Percentiles rank a stretch among this genome's conserved stretches.
phyloP scores from a whole-genome alignment of 2,329 filamentous ascomycete genomes.

The Akanthomyces lecanii region DNA sequence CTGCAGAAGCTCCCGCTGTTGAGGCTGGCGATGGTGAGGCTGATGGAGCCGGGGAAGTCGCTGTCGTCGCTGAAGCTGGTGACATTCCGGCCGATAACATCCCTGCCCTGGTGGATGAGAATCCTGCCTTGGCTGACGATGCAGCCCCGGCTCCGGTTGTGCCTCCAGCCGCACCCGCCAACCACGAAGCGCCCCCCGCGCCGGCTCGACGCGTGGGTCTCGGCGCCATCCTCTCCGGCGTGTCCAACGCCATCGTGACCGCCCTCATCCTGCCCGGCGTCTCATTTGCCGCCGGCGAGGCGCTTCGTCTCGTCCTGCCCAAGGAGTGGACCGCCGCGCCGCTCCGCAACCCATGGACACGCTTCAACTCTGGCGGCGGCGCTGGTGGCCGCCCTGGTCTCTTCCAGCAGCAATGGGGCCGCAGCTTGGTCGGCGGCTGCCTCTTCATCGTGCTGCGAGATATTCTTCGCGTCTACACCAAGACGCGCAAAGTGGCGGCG shows the following conservation, averaged over 20 bases:
- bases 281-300: slow-evolving; percentile 71
- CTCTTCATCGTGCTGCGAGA: slow-evolving; percentile 82
- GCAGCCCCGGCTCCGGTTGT: not conserved
- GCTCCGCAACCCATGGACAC: slow-evolving; percentile 23
- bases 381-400: slow-evolving; percentile 53
- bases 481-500: slow-evolving; percentile 57
- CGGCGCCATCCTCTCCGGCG: slow-evolving; percentile 35
- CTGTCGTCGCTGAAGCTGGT: not conserved
- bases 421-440: slow-evolving; percentile 84
- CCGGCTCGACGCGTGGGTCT: slow-evolving; percentile 32
- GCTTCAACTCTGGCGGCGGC: slow-evolving; percentile 23
- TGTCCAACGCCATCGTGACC: slow-evolving; percentile 48
- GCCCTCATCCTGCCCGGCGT: slow-evolving; percentile 75
- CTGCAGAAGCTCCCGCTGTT: not conserved
- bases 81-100: not conserved
- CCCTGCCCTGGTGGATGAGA: not conserved
- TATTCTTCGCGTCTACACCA: slow-evolving; percentile 56
- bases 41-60: not conserved
- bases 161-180: slow-evolving; percentile 12
- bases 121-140: slow-evolving; percentile 6
- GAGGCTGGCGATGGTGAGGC: not conserved
- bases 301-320: slow-evolving; percentile 66
- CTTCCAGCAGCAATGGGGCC: slow-evolving; percentile 79
- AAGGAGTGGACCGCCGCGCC: slow-evolving; percentile 56
- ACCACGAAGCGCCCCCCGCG: slow-evolving; percentile 33